Percentiles rank a stretch among this genome's conserved stretches.
Evolutionary conservation across 148 eudicot species (phyloP).

Genomic region (Tetragonia tetragonoides): DNA sequence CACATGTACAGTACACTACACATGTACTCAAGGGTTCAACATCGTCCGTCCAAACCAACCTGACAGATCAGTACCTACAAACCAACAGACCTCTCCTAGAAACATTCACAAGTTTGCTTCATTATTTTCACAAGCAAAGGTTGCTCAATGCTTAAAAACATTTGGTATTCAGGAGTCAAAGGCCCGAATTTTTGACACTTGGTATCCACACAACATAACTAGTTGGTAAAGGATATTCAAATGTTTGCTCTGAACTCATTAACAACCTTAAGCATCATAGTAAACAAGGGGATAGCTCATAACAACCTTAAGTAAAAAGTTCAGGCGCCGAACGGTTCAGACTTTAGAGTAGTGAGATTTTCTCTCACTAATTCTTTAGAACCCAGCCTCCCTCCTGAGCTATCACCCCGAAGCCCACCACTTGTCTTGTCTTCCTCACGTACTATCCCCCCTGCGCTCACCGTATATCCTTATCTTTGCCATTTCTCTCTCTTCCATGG

Average conservation of each 20-base stretch:
- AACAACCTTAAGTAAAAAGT: not conserved
- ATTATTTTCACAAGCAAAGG: not conserved
- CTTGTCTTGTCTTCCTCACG: too few relatives aligned
- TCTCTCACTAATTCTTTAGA: too few relatives aligned
- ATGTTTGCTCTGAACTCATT: too few relatives aligned
- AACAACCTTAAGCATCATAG: too few relatives aligned
- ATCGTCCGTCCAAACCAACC: conserved; percentile 10
- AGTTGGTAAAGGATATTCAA: not conserved
- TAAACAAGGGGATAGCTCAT: not conserved
- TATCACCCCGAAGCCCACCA: too few relatives aligned
- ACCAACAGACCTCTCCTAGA: conserved; percentile 19
- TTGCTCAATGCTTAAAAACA: not conserved
- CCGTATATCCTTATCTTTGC: too few relatives aligned
- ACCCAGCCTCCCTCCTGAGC: too few relatives aligned
- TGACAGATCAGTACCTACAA: conserved; percentile 24
- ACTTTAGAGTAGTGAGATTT: too few relatives aligned
- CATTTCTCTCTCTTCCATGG: not conserved
- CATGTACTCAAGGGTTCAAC: conserved; percentile 11
- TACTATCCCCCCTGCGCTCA: too few relatives aligned
- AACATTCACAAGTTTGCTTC: conserved; percentile 20
- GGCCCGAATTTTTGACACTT: not conserved
- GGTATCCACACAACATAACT: not conserved
- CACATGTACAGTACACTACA: not conserved
- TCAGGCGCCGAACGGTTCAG: not conserved
- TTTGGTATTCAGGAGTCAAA: not conserved